Percentiles rank a stretch among this genome's conserved stretches.
phyloP scores from a whole-genome alignment of 2,329 filamentous ascomycete species.

The Coniochaeta pulveracea region DNA sequence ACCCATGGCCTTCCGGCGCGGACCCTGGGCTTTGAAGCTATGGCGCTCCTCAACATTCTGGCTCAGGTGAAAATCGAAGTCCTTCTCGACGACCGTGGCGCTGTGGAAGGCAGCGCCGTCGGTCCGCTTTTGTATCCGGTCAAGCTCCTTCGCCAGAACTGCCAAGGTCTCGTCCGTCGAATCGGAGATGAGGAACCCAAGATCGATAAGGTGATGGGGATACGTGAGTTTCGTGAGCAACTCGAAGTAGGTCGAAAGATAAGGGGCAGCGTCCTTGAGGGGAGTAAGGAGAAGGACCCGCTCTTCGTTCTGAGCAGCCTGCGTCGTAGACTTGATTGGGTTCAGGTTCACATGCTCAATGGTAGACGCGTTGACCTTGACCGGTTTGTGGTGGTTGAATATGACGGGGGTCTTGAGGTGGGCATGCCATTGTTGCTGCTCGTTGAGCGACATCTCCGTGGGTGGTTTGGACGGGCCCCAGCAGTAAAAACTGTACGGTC shows the following conservation, averaged over 20 bases:
- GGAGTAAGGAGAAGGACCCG: constrained; percentile 86
- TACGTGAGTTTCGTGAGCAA: constrained; percentile 83
- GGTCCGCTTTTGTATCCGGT: constrained; percentile 72
- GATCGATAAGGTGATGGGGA: constrained; percentile 87
- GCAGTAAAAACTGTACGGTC: constrained; percentile 71
- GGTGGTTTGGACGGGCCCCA: constrained; percentile 93
- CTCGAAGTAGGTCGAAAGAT: constrained; percentile 86
- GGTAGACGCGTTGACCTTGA: constrained; percentile 70
- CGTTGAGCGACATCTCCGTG: constrained; percentile 88
- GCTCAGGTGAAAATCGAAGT: constrained; percentile 67
- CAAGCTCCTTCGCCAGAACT: constrained; percentile 73
- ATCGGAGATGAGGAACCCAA: constrained; percentile 90
- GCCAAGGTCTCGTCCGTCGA: constrained; percentile 84
- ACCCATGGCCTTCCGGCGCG: constrained; percentile 82
- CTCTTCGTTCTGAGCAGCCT: constrained; percentile 72
- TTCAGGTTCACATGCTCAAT: constrained; percentile 82
- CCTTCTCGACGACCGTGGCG: constrained; percentile 77
- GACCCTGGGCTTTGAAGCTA: constrained; percentile 76
- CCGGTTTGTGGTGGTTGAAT: constrained; percentile 87
- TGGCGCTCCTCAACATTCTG: constrained; percentile 79
- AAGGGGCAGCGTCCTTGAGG: constrained; percentile 74
- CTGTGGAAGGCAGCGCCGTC: constrained; percentile 79
- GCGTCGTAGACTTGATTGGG: constrained; percentile 65
- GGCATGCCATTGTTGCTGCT: constrained; percentile 78
- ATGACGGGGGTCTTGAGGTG: constrained; percentile 87